Conservation (phyloP, 352 stramenopile species). For the Globisporangium echinulatum region DNA sequence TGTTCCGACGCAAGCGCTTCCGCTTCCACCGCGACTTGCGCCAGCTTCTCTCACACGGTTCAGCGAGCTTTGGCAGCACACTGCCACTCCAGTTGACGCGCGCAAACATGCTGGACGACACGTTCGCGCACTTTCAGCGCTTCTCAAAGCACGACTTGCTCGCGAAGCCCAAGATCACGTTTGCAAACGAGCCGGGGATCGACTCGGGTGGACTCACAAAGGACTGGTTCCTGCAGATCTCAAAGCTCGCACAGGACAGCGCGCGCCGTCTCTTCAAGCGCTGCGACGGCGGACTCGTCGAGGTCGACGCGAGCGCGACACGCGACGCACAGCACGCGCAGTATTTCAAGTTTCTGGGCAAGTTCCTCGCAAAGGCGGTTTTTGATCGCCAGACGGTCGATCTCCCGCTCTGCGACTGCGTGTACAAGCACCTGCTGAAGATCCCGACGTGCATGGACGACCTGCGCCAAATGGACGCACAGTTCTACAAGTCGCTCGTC, state of each 20-base stretch:
- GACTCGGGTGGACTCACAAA: conserved; percentile 86
- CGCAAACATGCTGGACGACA: conserved; percentile 66
- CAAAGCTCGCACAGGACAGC: conserved; percentile 32
- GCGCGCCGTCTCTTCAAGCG: conserved; percentile 37
- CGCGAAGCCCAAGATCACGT: conserved; percentile 74
- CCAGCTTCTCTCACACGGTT: conserved; percentile 23
- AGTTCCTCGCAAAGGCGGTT: conserved; percentile 80
- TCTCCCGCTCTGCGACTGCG: conserved; percentile 61
- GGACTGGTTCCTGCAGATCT: conserved; percentile 85
- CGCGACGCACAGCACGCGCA: conserved; percentile 25
- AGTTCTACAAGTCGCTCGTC: conserved; percentile 71
- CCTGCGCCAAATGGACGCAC: conserved; percentile 65
- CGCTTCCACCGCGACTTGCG: conserved; percentile 76
- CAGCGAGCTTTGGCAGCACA: conserved; percentile 22
- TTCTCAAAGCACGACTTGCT: conserved; percentile 44
- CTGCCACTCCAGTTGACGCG: conserved; percentile 45
- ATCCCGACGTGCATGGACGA: conserved; percentile 40
- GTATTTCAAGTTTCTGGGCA: conserved; percentile 65
- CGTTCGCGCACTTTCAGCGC: conserved; percentile 40
- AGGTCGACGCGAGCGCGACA: conserved; percentile 35
- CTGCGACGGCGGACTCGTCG: conserved; percentile 45
- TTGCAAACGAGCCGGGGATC: conserved; percentile 78
- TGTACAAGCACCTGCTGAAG: conserved; percentile 71
- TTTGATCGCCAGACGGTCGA: conserved; percentile 83
- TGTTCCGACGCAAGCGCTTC: conserved; percentile 83